Conservation (phyloP, 1,139 yeast genomes). For the Yarrowia galli region DNA sequence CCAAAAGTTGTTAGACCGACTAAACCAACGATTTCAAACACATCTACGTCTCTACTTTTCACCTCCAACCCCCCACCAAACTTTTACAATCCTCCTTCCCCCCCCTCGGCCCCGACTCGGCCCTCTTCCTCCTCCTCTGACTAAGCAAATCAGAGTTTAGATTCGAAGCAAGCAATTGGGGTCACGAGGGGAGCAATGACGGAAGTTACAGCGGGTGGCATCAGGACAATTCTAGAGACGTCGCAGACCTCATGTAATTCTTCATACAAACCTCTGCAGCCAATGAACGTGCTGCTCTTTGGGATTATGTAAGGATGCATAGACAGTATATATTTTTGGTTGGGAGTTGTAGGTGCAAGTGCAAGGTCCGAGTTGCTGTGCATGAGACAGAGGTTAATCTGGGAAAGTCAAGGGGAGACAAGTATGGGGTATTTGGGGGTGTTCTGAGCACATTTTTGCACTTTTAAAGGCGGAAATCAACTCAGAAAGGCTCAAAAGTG, state of each 20-base stretch:
- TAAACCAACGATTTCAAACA: too few relatives aligned
- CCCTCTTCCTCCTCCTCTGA: neutral
- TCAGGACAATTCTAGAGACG: too few relatives aligned
- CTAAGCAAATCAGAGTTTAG: conserved; percentile 9
- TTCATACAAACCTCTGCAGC: neutral
- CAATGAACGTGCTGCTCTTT: conserved; percentile 10
- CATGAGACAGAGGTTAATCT: neutral
- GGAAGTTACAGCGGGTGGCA: neutral
- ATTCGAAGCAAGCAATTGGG: neutral
- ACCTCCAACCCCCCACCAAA: neutral
- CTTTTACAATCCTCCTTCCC: neutral
- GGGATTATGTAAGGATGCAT: conserved; percentile 14
- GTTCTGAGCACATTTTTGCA: too few relatives aligned
- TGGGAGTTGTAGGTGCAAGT: neutral
- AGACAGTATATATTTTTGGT: conserved; percentile 13
- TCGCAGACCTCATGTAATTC: too few relatives aligned
- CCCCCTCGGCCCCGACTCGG: neutral
- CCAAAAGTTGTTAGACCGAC: too few relatives aligned
- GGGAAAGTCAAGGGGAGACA: neutral
- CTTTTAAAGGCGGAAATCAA: too few relatives aligned
- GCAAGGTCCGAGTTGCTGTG: neutral
- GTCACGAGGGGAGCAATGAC: neutral
- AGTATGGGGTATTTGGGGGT: neutral
- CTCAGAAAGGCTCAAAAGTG: too few relatives aligned
- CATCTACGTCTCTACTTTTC: too few relatives aligned